phyloP scores from a whole-genome alignment of 2,329 filamentous ascomycete genomes.

The Periconia sp. region DNA sequence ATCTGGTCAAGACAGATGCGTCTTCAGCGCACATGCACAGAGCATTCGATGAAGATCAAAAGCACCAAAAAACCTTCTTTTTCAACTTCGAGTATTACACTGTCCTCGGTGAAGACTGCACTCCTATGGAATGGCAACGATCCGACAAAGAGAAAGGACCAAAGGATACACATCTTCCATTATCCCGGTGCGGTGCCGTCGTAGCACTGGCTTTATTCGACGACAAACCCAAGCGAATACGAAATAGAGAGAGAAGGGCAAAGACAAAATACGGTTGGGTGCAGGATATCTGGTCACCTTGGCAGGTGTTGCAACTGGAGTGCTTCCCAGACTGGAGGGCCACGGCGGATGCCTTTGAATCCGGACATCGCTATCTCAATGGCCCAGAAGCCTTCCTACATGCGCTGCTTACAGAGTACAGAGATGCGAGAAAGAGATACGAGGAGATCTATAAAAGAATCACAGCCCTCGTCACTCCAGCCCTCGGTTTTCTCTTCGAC shows the following conservation, averaged over 20 bases:
- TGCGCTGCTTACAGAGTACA: slow-evolving; percentile 61
- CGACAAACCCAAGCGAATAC: slow-evolving; percentile 52
- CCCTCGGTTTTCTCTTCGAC: slow-evolving; percentile 63
- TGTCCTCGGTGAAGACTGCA: slow-evolving; percentile 57
- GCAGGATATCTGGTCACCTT: slow-evolving; percentile 62
- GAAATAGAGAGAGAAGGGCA: slow-evolving; percentile 53
- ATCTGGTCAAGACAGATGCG: slow-evolving; percentile 54
- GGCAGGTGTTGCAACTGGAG: slow-evolving; percentile 47
- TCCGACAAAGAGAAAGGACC: slow-evolving; percentile 51
- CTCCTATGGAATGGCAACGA: slow-evolving; percentile 62
- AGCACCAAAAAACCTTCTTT: slow-evolving; percentile 60
- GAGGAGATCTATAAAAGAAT: slow-evolving; percentile 60
- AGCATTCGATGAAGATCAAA: slow-evolving; percentile 48
- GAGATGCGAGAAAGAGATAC: slow-evolving; percentile 62
- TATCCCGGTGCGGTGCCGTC: slow-evolving; percentile 62
- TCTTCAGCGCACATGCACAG: slow-evolving; percentile 54
- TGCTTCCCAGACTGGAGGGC: slow-evolving; percentile 11
- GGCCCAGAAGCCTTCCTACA: slow-evolving; percentile 64
- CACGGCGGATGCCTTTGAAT: slow-evolving; percentile 59
- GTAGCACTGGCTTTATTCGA: slow-evolving; percentile 61
- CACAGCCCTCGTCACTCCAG: slow-evolving; percentile 61
- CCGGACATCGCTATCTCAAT: slow-evolving; percentile 59
- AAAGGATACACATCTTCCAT: slow-evolving; percentile 56
- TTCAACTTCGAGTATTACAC: slow-evolving; percentile 69
- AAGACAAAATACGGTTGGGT: slow-evolving; percentile 54